Evolutionary conservation across 1,139 yeast genomes (phyloP), one percentile per base, ranked within the genome.

Genomic region (Saccharomyces uvarum): DNA sequence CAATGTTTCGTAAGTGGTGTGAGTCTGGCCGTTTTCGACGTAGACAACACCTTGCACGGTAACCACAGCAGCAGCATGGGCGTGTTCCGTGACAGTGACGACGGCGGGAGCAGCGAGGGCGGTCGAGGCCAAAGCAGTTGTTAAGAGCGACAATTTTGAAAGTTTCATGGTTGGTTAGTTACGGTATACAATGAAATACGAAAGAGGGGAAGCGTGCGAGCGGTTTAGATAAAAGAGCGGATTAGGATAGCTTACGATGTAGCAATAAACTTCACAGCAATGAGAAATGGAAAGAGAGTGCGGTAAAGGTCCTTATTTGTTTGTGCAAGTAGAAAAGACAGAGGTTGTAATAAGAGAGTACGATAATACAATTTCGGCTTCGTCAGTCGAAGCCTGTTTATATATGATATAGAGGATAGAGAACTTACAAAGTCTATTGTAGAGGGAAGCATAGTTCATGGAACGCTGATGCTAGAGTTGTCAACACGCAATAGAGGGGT

Each of bases 71-170:
- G 56, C 56, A 13, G 49, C 52, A 50, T 63, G 67, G 21, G 54
- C 65, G 50, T 65, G 67, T 51, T 63, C 60, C 6, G 72, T 70
- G 56, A 66, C 65, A 47, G 72, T 70, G 56, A 68, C 69, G 44
- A 63, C 69, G 47, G 67, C 71, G 54, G 72, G 73, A 41, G 71
- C 72, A 53, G 70, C 73, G 16, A 68, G 38, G 26, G 67, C 71
- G 50, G 68, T 58, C 47, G 70, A 66, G 50, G 71, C 65, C 27
- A 69, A 57, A 53, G 71, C 65, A 33, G 70, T 19, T 16, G 44
- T 38, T 38, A 38, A 38, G 44, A 38, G 16, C 24, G 44, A 16
- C 14, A 38, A 19, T 38, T 38, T 38, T 4, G 44, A 38, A 16
- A 38, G 44, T 38, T 38, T 38, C 44, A 38, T 38, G 13, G 16